These are phyloP conservation scores for Verticillium albo-atrum DNA, from an alignment of 2,329 filamentous ascomycete genomes.

Conservation along the genomic window DNA sequence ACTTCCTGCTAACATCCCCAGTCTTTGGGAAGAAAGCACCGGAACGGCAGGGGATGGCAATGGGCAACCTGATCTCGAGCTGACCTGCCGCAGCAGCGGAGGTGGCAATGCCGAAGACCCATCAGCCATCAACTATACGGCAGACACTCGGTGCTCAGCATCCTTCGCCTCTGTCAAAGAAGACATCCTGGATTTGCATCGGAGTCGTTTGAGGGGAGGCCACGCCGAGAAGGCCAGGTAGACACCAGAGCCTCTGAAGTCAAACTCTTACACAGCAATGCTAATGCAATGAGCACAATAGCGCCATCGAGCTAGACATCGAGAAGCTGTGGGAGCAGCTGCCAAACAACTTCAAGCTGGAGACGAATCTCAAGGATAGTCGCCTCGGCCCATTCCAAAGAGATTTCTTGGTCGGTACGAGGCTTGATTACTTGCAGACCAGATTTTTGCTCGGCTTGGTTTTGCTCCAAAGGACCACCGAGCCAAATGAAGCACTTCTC, in stretches of 20 bases:
- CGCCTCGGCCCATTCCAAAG: constrained; percentile 2
- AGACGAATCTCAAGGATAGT: constrained; percentile 6
- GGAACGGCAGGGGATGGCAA: no score
- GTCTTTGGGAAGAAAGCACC: neutral
- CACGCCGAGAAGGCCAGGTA: neutral
- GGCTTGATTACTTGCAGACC: constrained; percentile 12
- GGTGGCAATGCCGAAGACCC: no score
- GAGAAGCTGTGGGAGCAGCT: constrained; percentile 11
- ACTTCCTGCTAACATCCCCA: constrained; percentile 3
- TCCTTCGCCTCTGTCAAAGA: constrained; percentile 10
- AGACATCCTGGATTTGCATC: constrained; percentile 8
- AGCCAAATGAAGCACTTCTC: constrained; percentile 7
- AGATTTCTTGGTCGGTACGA: constrained; percentile 9
- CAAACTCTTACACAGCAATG: no score
- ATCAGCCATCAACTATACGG: neutral
- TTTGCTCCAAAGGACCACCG: constrained; percentile 1
- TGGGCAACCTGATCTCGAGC: no score
- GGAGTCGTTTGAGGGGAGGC: neutral
- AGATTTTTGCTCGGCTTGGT: constrained; percentile 6
- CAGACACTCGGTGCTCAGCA: constrained; percentile 10
- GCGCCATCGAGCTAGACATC: constrained; percentile 4
- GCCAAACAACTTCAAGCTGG: constrained; percentile 5
- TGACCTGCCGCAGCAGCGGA: no score
- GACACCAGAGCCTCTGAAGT: no score
- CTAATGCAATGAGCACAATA: no score